Evolutionary conservation across 805 yeast species (phyloP).

Genomic region (Kluyveromyces wickerhamii): DNA sequence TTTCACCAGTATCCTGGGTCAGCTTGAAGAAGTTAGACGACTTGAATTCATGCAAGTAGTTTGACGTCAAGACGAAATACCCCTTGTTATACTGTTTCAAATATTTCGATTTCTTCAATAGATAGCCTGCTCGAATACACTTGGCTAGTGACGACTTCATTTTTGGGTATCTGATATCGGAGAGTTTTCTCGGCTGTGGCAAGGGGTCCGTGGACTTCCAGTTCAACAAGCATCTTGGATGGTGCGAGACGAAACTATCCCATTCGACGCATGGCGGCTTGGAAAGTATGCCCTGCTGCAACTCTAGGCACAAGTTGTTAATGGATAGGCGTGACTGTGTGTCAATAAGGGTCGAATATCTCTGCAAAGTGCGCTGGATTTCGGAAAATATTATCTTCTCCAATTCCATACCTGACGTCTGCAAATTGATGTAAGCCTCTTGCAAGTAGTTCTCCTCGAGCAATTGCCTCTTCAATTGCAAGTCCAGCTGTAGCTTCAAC

Average conservation of each 20-base stretch:
- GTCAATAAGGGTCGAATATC: slow-evolving; percentile 44
- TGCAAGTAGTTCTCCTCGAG: slow-evolving; percentile 57
- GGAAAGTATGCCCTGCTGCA: slow-evolving; percentile 37
- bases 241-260: slow-evolving; percentile 52
- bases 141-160: slow-evolving; percentile 43
- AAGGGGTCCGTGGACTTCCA: slow-evolving; percentile 33
- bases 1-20: slow-evolving; percentile 7
- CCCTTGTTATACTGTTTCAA: slow-evolving; percentile 53
- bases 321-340: slow-evolving; percentile 47
- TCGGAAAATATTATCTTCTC: slow-evolving; percentile 57
- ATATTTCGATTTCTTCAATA: slow-evolving; percentile 54
- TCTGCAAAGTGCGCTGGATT: slow-evolving; percentile 47
- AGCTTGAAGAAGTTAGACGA: slow-evolving; percentile 27
- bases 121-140: slow-evolving; percentile 50
- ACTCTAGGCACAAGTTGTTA: slow-evolving; percentile 40
- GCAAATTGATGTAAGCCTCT: slow-evolving; percentile 58
- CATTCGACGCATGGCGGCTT: slow-evolving; percentile 61
- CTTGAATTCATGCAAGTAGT: slow-evolving; percentile 60
- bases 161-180: slow-evolving; percentile 47
- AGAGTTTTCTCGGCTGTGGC: slow-evolving; percentile 39
- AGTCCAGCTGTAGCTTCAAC: slow-evolving; percentile 51
- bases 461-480: slow-evolving; percentile 54
- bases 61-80: slow-evolving; percentile 61
- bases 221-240: slow-evolving; percentile 34
- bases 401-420: slow-evolving; percentile 55